Conservation (phyloP, 2,329 filamentous ascomycete genomes). For the Metarhizium rileyi region DNA sequence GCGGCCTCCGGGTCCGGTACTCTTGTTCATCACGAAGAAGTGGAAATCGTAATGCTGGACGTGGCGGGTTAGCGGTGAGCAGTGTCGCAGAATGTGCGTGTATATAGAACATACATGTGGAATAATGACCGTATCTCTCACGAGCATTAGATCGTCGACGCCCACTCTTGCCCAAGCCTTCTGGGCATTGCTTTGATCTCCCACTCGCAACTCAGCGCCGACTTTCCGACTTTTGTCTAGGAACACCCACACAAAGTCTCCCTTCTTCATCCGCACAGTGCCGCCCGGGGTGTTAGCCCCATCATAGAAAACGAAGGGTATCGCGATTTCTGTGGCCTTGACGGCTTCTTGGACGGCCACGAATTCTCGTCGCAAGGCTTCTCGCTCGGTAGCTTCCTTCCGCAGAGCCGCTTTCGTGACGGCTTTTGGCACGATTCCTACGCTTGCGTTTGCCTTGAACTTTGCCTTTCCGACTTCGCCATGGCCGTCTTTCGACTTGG, state of each 20-base stretch:
- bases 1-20: slow-evolving; percentile 58
- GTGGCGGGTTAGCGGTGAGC: not conserved
- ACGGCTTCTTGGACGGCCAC: slow-evolving; percentile 73
- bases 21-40: slow-evolving; percentile 89
- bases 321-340: slow-evolving; percentile 77
- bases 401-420: slow-evolving; percentile 64
- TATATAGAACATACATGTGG: slow-evolving; percentile 63
- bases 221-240: slow-evolving; percentile 86
- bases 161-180: slow-evolving; percentile 88
- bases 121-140: slow-evolving; percentile 82
- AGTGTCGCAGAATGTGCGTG: not conserved
- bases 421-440: slow-evolving; percentile 57
- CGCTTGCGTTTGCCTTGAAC: slow-evolving; percentile 52
- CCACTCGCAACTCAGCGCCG: slow-evolving; percentile 71
- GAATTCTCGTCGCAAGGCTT: slow-evolving; percentile 75
- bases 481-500: slow-evolving; percentile 11
- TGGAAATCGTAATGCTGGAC: slow-evolving; percentile 91
- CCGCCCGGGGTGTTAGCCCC: slow-evolving; percentile 84
- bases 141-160: slow-evolving; percentile 91
- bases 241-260: slow-evolving; percentile 87
- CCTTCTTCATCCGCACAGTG: slow-evolving; percentile 79
- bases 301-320: slow-evolving; percentile 97
- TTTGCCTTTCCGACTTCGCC: slow-evolving; percentile 23
- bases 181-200: slow-evolving; percentile 53
- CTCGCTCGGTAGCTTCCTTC: slow-evolving; percentile 68